Percentiles rank a stretch among this genome's conserved stretches.
Evolutionary conservation across 2,329 filamentous ascomycete species (phyloP).

Genomic region (Phyllachora maydis): DNA sequence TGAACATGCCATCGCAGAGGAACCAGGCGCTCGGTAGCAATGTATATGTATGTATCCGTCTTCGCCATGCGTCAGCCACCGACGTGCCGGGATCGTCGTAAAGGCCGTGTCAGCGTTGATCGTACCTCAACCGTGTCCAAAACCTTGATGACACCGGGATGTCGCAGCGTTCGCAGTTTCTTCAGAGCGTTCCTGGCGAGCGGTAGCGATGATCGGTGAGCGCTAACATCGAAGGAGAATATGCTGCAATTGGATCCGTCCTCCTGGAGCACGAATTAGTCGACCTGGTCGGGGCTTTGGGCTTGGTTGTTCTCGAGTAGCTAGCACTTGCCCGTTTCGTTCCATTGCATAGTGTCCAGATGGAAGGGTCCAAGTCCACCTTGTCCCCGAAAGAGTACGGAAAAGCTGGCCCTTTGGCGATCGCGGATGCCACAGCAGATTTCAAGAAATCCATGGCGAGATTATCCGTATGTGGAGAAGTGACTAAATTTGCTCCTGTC

Average conservation of each 20-base stretch:
- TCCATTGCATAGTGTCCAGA: constrained; percentile 93
- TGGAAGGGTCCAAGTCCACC: constrained; percentile 79
- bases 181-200: constrained; percentile 86
- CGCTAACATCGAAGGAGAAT: constrained; percentile 78
- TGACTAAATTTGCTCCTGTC: too few relatives aligned
- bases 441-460: constrained; percentile 83
- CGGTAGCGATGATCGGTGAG: constrained; percentile 63
- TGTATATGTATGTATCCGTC: constrained; percentile 90
- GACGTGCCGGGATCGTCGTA: constrained; percentile 1
- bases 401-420: constrained; percentile 83
- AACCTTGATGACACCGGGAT: constrained; percentile 87
- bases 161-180: constrained; percentile 79
- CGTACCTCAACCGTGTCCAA: constrained; percentile 80
- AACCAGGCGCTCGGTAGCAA: constrained; percentile 77
- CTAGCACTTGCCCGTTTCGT: constrained; percentile 54
- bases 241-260: constrained; percentile 90
- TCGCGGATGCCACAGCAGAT: constrained; percentile 89
- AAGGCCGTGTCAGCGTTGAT: not conserved
- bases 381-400: constrained; percentile 85
- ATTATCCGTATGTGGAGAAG: not conserved
- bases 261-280: constrained; percentile 35
- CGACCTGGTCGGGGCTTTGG: too few relatives aligned
- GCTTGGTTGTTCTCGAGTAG: too few relatives aligned
- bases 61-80: constrained; percentile 15
- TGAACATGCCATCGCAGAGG: constrained; percentile 82